A percentile compares a stretch with the other conserved stretches of the same genome.
Evolutionary conservation across 768 basidiomycete genomes (phyloP).

Genomic region (Podaxis sp.): DNA sequence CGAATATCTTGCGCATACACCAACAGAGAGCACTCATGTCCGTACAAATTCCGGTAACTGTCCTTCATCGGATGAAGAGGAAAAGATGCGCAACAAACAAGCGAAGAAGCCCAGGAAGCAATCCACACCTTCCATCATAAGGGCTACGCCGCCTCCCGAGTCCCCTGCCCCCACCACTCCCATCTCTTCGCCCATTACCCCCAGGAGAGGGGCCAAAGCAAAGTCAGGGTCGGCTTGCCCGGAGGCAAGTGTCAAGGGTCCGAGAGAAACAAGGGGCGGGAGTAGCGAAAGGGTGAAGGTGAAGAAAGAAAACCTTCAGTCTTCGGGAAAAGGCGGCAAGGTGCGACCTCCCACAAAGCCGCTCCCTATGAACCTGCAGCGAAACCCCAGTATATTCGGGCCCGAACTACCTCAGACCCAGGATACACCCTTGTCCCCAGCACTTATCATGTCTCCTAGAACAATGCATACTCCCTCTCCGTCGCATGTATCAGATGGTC

Average conservation of each 20-base stretch:
- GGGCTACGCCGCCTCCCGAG: slow-evolving; percentile 13
- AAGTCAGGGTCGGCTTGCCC: slow-evolving; percentile 7
- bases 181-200: slow-evolving; percentile 17
- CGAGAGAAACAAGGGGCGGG: slow-evolving; percentile 19
- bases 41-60: slow-evolving; percentile 34
- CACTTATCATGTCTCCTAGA: slow-evolving; percentile 5
- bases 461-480: neutral
- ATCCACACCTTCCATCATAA: slow-evolving; percentile 17
- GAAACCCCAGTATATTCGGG: slow-evolving; percentile 68
- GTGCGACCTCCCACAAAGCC: slow-evolving; percentile 21
- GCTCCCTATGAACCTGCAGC: slow-evolving; percentile 48
- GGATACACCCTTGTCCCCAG: slow-evolving; percentile 13
- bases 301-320: slow-evolving; percentile 11
- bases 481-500: slow-evolving; percentile 8
- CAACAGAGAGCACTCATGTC: slow-evolving; percentile 25
- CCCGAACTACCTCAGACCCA: slow-evolving; percentile 52
- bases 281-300: slow-evolving; percentile 16
- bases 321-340: slow-evolving; percentile 6
- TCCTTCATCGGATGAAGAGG: slow-evolving; percentile 76
- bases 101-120: slow-evolving; percentile 60
- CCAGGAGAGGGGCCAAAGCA: slow-evolving; percentile 17
- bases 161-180: slow-evolving; percentile 19
- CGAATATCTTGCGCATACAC: slow-evolving; percentile 15
- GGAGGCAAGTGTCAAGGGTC: slow-evolving; percentile 16
- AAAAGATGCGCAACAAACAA: slow-evolving; percentile 55